phyloP scores from a whole-genome alignment of 768 basidiomycete species.

The Exsudoporus frostii region DNA sequence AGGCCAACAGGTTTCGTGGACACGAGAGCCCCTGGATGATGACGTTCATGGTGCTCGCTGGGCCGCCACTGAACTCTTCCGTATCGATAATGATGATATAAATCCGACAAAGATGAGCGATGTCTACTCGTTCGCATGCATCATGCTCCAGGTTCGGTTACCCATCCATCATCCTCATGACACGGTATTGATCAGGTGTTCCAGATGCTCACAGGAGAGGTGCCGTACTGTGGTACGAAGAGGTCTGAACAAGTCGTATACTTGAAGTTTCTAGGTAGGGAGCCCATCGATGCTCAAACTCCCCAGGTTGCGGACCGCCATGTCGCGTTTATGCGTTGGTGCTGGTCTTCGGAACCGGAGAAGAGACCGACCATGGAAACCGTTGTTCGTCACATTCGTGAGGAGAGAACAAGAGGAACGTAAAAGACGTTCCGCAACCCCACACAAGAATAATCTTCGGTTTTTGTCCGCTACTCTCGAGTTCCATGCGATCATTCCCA shows the following conservation, averaged over 20 bases:
- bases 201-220: conserved; percentile 6
- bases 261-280: conserved; percentile 11
- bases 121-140: conserved; percentile 14
- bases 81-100: background rate
- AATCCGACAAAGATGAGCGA: conserved; percentile 12
- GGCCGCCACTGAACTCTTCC: conserved; percentile 12
- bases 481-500: no score
- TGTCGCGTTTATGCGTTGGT: conserved; percentile 4
- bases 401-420: background rate
- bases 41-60: conserved; percentile 8
- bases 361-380: conserved; percentile 9
- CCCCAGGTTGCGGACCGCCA: conserved; percentile 1
- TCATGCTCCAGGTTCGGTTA: conserved; percentile 14
- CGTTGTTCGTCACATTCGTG: background rate
- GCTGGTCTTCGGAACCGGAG: conserved; percentile 11
- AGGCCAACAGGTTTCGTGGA: no score
- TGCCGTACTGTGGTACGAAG: conserved; percentile 9
- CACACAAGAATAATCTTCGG: no score
- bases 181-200: background rate
- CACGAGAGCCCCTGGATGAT: background rate
- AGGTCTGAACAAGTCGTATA: conserved; percentile 13
- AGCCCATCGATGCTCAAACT: conserved; percentile 10
- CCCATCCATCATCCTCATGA: background rate
- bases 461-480: no score
- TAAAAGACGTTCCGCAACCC: no score